Conservation (phyloP, 176 grass and related monocot genomes). For the Alloteropsis semialata region DNA sequence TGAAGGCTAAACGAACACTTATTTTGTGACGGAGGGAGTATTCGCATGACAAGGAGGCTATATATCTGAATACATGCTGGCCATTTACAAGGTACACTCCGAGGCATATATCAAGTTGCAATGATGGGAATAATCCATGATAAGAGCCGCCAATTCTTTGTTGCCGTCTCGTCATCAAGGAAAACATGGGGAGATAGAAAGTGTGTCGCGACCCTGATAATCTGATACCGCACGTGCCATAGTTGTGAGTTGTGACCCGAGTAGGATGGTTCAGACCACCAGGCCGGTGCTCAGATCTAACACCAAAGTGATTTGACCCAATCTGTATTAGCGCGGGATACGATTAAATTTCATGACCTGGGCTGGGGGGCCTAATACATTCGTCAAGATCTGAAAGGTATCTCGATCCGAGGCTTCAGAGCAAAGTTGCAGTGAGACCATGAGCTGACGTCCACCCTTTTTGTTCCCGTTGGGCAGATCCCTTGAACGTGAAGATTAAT, state of each 20-base stretch:
- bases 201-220: background rate
- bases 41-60: too few relatives aligned
- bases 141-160: background rate
- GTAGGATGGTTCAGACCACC: background rate
- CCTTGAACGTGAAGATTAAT: background rate
- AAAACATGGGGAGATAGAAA: background rate
- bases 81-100: too few relatives aligned
- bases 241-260: background rate
- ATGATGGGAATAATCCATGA: background rate
- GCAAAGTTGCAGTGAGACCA: too few relatives aligned
- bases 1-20: too few relatives aligned
- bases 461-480: background rate
- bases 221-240: background rate
- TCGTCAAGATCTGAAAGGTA: constrained; percentile 2
- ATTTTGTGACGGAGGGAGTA: too few relatives aligned
- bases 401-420: too few relatives aligned
- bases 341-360: background rate
- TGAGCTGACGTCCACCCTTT: background rate
- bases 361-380: background rate
- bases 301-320: background rate
- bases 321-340: background rate
- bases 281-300: background rate
- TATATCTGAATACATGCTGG: too few relatives aligned
- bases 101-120: background rate
- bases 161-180: background rate